Conservation (phyloP, 306 rosid species). For the Coriaria nepalensis region DNA sequence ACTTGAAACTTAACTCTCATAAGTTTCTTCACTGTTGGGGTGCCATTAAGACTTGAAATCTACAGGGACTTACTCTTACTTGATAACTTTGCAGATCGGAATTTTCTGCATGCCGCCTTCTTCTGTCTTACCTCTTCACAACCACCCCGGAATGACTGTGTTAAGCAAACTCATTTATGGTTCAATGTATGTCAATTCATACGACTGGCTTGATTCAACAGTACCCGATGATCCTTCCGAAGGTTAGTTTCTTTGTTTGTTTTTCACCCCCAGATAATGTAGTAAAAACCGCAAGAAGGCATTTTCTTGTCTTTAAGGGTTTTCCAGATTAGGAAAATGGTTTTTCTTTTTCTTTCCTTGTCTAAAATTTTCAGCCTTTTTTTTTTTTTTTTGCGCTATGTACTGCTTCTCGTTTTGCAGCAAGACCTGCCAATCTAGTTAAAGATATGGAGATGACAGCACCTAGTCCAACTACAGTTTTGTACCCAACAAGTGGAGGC, state of each 20-base stretch:
- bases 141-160: constrained; percentile 97
- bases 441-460: constrained; percentile 72
- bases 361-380: background rate
- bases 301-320: constrained; percentile 2
- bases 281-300: background rate
- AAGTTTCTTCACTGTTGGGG: too few species aligned
- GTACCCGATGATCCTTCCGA: constrained; percentile 35
- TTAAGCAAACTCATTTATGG: constrained; percentile 95
- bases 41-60: background rate
- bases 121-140: constrained; percentile 82
- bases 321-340: too few species aligned
- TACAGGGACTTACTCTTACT: background rate
- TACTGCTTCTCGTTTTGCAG: constrained; percentile 28
- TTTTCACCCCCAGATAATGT: too few species aligned
- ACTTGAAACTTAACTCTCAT: background rate
- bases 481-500: constrained; percentile 85
- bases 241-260: constrained; percentile 39
- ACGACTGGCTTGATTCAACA: constrained; percentile 76
- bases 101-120: constrained; percentile 92
- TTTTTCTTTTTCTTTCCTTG: too few species aligned
- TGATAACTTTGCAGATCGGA: constrained; percentile 55
- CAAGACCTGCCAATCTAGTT: constrained; percentile 72
- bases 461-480: constrained; percentile 64
- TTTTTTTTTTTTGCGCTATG: background rate
- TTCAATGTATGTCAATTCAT: constrained; percentile 62